These are phyloP conservation scores for Puccinia horiana DNA, from an alignment of 1,284 basidiomycete genomes.

Conservation along the genomic window DNA sequence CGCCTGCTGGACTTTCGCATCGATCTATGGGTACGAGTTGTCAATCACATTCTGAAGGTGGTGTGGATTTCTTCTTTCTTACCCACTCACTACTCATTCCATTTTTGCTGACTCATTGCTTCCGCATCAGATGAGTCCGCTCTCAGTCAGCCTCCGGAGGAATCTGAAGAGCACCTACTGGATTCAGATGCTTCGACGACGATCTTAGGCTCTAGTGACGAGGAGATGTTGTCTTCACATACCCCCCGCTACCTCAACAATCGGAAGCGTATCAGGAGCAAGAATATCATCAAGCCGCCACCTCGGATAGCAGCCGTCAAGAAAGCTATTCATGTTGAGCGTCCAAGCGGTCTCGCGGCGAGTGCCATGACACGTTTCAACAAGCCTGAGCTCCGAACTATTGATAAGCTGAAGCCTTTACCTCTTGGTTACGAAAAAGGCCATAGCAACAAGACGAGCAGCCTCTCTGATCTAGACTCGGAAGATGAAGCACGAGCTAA, in stretches of 20 bases:
- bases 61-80: slow-evolving; percentile 4
- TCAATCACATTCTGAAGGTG: slow-evolving; percentile 2
- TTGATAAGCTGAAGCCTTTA: not conserved
- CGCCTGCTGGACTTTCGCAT: slow-evolving; percentile 1
- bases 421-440: not conserved
- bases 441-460: slow-evolving; percentile 20
- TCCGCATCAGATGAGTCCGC: slow-evolving; percentile 27
- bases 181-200: slow-evolving; percentile 49
- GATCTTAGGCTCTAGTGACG: slow-evolving; percentile 41
- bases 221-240: slow-evolving; percentile 46
- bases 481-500: not conserved
- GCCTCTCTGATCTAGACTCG: slow-evolving; percentile 28
- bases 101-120: not conserved
- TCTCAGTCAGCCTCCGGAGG: slow-evolving; percentile 36
- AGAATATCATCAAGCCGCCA: slow-evolving; percentile 21
- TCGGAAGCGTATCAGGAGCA: slow-evolving; percentile 29
- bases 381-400: not conserved
- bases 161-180: slow-evolving; percentile 15
- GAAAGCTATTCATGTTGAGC: not conserved
- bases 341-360: not conserved
- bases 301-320: slow-evolving; percentile 5
- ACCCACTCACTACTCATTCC: not conserved
- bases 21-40: slow-evolving; percentile 4
- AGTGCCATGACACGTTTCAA: slow-evolving; percentile 2
- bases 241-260: slow-evolving; percentile 43